Percentiles rank a stretch among this genome's conserved stretches.
These are phyloP conservation scores for Talaromyces ruber DNA, from an alignment of 495 filamentous ascomycete genomes.

Conservation along the genomic window DNA sequence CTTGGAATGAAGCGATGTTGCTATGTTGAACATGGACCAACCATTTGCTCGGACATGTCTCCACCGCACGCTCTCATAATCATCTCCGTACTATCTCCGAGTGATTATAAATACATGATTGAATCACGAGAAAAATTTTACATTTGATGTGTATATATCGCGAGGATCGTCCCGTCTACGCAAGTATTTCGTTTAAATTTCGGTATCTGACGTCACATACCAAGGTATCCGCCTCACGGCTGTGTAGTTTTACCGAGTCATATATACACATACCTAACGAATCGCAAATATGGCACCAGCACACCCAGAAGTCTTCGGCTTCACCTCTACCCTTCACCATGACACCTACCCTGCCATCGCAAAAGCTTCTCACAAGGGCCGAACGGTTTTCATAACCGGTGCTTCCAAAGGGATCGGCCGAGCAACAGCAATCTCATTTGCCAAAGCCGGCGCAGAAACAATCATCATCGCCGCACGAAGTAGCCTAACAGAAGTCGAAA, in stretches of 20 bases:
- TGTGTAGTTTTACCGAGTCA: neutral
- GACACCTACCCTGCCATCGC: slow-evolving; percentile 41
- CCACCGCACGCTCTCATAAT: neutral
- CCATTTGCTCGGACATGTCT: neutral
- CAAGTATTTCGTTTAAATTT: neutral
- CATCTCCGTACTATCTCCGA: neutral
- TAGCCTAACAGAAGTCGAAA: slow-evolving; percentile 19
- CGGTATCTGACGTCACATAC: too few species aligned
- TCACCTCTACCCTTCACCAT: slow-evolving; percentile 12
- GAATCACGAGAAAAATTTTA: neutral
- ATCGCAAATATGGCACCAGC: neutral
- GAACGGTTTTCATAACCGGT: slow-evolving; percentile 39
- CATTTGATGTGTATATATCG: neutral
- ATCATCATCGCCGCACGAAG: slow-evolving; percentile 41
- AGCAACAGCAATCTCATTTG: slow-evolving; percentile 33
- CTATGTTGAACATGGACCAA: neutral
- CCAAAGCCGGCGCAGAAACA: slow-evolving; percentile 33
- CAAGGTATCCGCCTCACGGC: neutral
- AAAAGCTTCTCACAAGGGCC: slow-evolving; percentile 23
- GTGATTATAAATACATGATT: neutral
- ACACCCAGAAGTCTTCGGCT: neutral
- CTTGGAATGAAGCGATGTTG: neutral
- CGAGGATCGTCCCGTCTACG: neutral
- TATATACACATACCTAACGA: neutral
- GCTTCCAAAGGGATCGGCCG: slow-evolving; percentile 42